Evolutionary conservation across 2,329 filamentous ascomycete genomes (phyloP), one percentile per base, ranked within the genome.

Genomic region (Hypoxylon sp.): DNA sequence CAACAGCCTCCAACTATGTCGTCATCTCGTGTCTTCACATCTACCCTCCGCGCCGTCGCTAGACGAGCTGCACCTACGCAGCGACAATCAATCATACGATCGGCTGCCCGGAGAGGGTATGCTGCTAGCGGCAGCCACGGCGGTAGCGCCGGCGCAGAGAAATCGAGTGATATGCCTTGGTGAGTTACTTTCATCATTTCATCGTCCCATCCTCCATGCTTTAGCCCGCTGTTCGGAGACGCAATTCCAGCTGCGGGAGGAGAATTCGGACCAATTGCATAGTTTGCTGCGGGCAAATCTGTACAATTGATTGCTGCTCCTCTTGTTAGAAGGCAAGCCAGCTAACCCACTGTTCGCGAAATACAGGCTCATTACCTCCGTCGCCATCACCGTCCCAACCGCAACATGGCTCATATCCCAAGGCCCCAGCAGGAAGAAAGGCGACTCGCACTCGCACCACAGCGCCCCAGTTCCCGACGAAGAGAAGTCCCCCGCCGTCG

Each of bases 161-260:
- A 74, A 47, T 47, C 71, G 19, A 72, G 71, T 45, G 75, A 76
- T 14, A 7, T 73, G 67, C 75, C 75, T n/a, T 76, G 71, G 75
- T 76, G 65, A 74, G 72, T 56, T 57, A 14, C 3, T 27, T 41
- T 9, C 43, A 16, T 9, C 29, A n/a, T 37, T 39, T 25, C 14
- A 3, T 47, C 6, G 19, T 39, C 14, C 37, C 37, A 19, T 19
- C n/a, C 16, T 19, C 16, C 16, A 41, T 12, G 52, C 52, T 11
- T 16, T 5, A 25, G 5, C 5, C 5, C n/a, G n/a, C n/a, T n/a
- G n/a, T n/a, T 5, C 9, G 14, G 37, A n/a, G 25, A 45, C 4
- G 32, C 25, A 45, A 25, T 19, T 32, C 16, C 19, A 5, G 51
- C 11, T 8, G 21, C 37, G 27, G 21, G 39, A 21, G 32, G 29